Evolutionary conservation across 2,329 filamentous ascomycete genomes (phyloP).

Genomic region (Albifimbria verrucaria): DNA sequence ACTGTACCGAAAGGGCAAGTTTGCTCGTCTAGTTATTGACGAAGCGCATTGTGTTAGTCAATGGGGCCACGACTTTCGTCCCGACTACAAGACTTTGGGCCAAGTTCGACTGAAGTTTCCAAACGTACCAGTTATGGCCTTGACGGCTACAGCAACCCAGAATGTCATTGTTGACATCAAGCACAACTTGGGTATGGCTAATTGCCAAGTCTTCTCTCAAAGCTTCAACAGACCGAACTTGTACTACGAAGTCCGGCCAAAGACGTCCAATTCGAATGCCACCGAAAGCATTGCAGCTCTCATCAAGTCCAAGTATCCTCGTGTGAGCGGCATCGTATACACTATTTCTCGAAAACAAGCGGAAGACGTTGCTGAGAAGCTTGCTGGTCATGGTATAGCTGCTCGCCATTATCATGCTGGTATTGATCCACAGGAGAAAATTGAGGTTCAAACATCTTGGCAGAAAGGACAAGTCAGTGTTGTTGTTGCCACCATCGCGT

Average conservation of each 20-base stretch:
- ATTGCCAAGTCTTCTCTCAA: constrained; percentile 78
- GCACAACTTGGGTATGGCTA: constrained; percentile 79
- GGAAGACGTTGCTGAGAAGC: constrained; percentile 71
- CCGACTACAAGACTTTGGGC: constrained; percentile 88
- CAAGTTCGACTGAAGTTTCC: constrained; percentile 69
- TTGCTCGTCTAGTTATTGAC: constrained; percentile 92
- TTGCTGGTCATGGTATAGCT: constrained; percentile 63
- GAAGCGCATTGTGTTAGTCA: constrained; percentile 99
- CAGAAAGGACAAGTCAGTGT: constrained; percentile 77
- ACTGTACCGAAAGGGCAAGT: constrained; percentile 66
- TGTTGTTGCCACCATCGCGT: constrained; percentile 96
- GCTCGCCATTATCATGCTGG: constrained; percentile 85
- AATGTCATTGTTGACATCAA: constrained; percentile 92
- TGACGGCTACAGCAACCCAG: constrained; percentile 92
- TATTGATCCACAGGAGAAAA: constrained; percentile 66
- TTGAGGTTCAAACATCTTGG: constrained; percentile 73
- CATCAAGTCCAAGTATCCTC: constrained; percentile 67
- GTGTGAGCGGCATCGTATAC: constrained; percentile 87
- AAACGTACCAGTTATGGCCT: constrained; percentile 83
- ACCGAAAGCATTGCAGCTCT: constrained; percentile 53
- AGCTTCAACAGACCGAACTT: constrained; percentile 98
- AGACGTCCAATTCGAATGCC: constrained; percentile 53
- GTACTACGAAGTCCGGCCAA: constrained; percentile 78
- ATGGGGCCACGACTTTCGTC: constrained; percentile 97
- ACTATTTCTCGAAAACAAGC: constrained; percentile 82